Evolutionary conservation across 2,329 filamentous ascomycete genomes (phyloP), one percentile per base, ranked within the genome.

Genomic region (Penicillium hesseltinei): DNA sequence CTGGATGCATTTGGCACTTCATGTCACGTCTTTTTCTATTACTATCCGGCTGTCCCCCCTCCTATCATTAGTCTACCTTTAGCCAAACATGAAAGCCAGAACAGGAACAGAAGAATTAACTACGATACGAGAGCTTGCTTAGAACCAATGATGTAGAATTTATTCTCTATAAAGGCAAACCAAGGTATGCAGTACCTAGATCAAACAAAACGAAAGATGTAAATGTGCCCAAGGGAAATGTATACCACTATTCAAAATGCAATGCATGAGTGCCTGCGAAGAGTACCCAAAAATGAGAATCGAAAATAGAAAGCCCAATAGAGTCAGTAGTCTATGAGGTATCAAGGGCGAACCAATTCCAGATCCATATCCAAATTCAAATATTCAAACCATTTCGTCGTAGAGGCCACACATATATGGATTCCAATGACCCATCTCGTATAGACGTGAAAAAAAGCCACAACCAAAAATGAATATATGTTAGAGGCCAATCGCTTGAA

Each of bases 291-390:
- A 35, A 35, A 42, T 35, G 29, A 47, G 4, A 21, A 42, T 53
- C 29, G 13, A 53, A 40, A 43, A 19, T 33, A 51, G 43, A 43
- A 42, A 56, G 49, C 36, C 49, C 49, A 47, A 31, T 49, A 50
- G 56, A 54, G 51, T 57, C 35, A 55, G 51, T 57, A 50, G 56
- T 57, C 56, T 55, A 55, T 29, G n/a, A 58, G 44, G 51, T 55
- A 50, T 57, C 54, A 5, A 42, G 43, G 36, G 23, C 49, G 3
- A 48, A 27, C 5, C 43, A 29, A 43, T 43, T 53, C 35, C 43
- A 57, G 27, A 47, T 57, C 49, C 33, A 54, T 9, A 36, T 43
- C 27, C 38, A 42, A 49, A 45, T 29, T 43, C 25, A 51, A n/a
- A 51, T 39, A 43, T n/a, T 23, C n/a, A 7, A 21, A 53, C 47